These are phyloP conservation scores for Salix koriyanagi DNA, from an alignment of 345 rosid species.

Conservation along the genomic window DNA sequence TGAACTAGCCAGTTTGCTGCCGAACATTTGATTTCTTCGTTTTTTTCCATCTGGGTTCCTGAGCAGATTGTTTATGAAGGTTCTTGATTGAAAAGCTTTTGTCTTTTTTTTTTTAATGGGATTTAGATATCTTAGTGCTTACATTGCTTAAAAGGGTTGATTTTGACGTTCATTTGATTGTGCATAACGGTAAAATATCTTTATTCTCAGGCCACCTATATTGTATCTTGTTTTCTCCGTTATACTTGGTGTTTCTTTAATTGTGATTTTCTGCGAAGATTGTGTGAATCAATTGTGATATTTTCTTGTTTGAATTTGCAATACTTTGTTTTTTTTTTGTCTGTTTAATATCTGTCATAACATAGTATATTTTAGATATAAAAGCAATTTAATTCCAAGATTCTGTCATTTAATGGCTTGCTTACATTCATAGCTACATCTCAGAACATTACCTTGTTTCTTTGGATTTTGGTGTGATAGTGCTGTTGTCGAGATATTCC, in stretches of 20 bases:
- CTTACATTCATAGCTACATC: slow-evolving; percentile 3
- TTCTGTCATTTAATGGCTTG: slow-evolving; percentile 18
- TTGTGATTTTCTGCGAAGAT: slow-evolving; percentile 1
- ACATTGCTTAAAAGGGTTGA: slow-evolving; percentile 6
- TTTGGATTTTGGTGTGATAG: slow-evolving; percentile 38
- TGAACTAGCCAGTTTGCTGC: neutral
- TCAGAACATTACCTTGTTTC: slow-evolving; percentile 5
- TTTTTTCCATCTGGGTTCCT: slow-evolving; percentile 25
- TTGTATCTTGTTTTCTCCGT: slow-evolving; percentile 22
- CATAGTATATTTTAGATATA: slow-evolving; percentile 2
- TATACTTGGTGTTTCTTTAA: slow-evolving; percentile 28
- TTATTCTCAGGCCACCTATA: slow-evolving; percentile 21
- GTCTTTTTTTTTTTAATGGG: neutral
- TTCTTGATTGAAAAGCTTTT: slow-evolving; percentile 4
- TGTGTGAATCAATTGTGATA: slow-evolving; percentile 1
- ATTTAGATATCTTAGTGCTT: neutral
- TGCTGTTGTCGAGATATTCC: slow-evolving; percentile 29
- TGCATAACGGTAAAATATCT: slow-evolving; percentile 18
- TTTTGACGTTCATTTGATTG: slow-evolving; percentile 24
- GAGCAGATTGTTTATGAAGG: slow-evolving; percentile 4
- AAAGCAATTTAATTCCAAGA: slow-evolving; percentile 15
- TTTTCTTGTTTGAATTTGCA: slow-evolving; percentile 10
- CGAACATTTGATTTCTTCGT: neutral
- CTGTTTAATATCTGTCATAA: neutral
- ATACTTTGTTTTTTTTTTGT: neutral